phyloP scores from a whole-genome alignment of 1,284 basidiomycete species.

The Fomitopsis palustris region DNA sequence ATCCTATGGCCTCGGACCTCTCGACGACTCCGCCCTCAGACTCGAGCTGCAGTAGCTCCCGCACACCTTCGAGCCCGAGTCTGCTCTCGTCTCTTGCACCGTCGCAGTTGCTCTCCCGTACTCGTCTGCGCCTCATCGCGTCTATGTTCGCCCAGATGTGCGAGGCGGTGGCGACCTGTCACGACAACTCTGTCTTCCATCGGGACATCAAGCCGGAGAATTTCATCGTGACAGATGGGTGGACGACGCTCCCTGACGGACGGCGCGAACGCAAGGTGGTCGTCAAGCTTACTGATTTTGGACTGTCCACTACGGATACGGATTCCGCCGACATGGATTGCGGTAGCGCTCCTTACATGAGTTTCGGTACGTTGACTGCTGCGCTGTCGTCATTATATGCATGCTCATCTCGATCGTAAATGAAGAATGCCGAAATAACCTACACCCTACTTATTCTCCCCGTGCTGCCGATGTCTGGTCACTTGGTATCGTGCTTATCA shows the following conservation, averaged over 20 bases:
- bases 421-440: constrained; percentile 94
- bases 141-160: constrained; percentile 99
- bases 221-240: constrained; percentile 88
- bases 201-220: constrained; percentile 99
- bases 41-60: constrained; percentile 34
- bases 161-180: constrained; percentile 95
- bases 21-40: constrained; percentile 24
- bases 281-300: constrained; percentile 97
- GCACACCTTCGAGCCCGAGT: constrained; percentile 91
- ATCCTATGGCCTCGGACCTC: constrained; percentile 42
- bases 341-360: constrained; percentile 99
- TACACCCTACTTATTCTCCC: constrained; percentile 89
- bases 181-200: constrained; percentile 89
- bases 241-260: constrained; percentile 48
- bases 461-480: constrained; percentile 98
- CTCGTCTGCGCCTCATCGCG: constrained; percentile 87
- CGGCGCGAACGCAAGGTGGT: constrained; percentile 70
- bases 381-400: constrained; percentile 2
- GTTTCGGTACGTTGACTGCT: constrained; percentile 67
- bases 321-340: constrained; percentile 97
- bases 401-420: constrained; percentile 6
- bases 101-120: constrained; percentile 78
- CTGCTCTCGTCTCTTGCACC: constrained; percentile 88
- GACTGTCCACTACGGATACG: constrained; percentile 86
- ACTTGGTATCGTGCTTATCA: constrained; percentile 96